Percentiles rank a stretch among this genome's conserved stretches.
Conservation (phyloP, 352 stramenopile species). For the Vaucheria bursata region DNA sequence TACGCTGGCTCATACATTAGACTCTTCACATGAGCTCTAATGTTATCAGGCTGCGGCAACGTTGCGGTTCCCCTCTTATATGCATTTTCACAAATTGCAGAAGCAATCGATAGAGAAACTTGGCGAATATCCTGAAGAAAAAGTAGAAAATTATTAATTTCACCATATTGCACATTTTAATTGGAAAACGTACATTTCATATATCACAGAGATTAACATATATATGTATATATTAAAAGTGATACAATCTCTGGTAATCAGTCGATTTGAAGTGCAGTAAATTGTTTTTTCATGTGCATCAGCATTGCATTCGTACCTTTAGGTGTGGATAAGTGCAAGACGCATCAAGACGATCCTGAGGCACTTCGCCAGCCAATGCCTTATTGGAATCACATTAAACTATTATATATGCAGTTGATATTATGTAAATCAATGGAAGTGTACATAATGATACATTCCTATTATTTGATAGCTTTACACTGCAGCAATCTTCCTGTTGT, state of each 20-base stretch:
- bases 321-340: slow-evolving; percentile 76
- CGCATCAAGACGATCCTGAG: slow-evolving; percentile 63
- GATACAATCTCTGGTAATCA: background rate
- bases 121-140: slow-evolving; percentile 62
- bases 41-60: slow-evolving; percentile 23
- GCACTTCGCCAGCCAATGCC: slow-evolving; percentile 49
- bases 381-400: background rate
- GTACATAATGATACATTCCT: too few relatives aligned
- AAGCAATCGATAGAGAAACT: slow-evolving; percentile 72
- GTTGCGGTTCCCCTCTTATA: slow-evolving; percentile 32
- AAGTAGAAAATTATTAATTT: background rate
- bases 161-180: background rate
- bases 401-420: too few relatives aligned
- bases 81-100: slow-evolving; percentile 56
- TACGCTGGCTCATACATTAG: slow-evolving; percentile 34
- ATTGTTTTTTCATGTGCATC: background rate
- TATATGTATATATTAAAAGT: background rate
- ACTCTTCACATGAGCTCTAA: slow-evolving; percentile 22
- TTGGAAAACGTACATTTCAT: background rate
- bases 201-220: background rate
- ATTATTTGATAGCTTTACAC: too few relatives aligned
- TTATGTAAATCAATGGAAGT: too few relatives aligned
- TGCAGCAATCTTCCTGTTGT: too few relatives aligned
- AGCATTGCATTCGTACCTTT: slow-evolving; percentile 1
- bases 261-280: background rate